Evolutionary conservation across 176 grass and related monocot genomes (phyloP), one percentile per base, ranked within the genome.

Genomic region (Hsuehochloa calcarea): DNA sequence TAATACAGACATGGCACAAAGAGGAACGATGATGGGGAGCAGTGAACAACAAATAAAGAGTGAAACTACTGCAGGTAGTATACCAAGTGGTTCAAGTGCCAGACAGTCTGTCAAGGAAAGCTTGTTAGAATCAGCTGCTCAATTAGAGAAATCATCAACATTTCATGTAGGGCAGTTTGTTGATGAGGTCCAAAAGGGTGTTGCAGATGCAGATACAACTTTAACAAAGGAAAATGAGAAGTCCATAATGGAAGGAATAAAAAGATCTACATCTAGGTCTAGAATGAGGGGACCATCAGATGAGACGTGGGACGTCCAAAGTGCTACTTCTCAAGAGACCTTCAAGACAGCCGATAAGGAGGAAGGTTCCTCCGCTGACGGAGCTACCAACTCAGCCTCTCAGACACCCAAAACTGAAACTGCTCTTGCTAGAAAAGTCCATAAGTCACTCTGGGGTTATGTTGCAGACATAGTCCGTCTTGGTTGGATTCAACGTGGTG

Each of bases 391-490:
- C 23, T 80, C 87, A 9, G 74, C 87, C 47, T 82, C 70, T 55
- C 66, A 60, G 35, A 87, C 92, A 70, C 85, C 95, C 38, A 71
- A 49, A 68, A 90, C 80, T 83, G 96, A 91, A 90, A 86, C 72
- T 82, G 79, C 64, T 77, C 66, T 91, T 88, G 74, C 83, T 82
- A 84, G 61, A 86, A 95, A 85, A 70, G 84, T 74, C 75, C 85
- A 87, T 77, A 93, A 71, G 66, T 95, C 96, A 26, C 91, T 98
- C 45, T 98, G 96, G 96, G 61, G 87, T 82, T 93, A 89, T 87
- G 88, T 98, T 86, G 91, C 93, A 82, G 96, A 94, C 80, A 92
- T 98, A 87, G 79, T 98, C 73, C 91, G 88, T 70, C 81, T 98
- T 84, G 90, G 96, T 86, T 94, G 90, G 90, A 77, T 90, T 87